phyloP scores from a whole-genome alignment of 495 filamentous ascomycete species.

The Neurospora sp. region DNA sequence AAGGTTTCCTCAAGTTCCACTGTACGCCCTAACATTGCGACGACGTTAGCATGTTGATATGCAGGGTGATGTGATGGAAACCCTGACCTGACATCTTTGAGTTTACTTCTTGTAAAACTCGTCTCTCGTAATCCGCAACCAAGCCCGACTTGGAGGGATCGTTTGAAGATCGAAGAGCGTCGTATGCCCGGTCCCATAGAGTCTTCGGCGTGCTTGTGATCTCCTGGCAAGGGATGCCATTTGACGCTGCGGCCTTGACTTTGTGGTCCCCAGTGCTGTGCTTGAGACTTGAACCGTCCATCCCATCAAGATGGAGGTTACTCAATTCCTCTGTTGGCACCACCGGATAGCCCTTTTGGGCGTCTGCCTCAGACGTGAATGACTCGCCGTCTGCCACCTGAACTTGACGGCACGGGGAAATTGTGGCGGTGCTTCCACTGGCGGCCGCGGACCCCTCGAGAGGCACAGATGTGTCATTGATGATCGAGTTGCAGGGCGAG shows the following conservation, averaged over 20 bases:
- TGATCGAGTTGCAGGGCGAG: neutral
- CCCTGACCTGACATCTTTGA: neutral
- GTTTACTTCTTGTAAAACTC: neutral
- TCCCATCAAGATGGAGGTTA: neutral
- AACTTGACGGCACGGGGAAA: neutral
- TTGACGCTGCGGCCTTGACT: neutral
- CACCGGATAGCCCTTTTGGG: neutral
- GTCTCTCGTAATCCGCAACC: neutral
- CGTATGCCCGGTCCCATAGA: neutral
- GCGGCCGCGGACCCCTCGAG: neutral
- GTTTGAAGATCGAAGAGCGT: neutral
- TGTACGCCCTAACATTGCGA: neutral
- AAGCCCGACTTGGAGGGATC: neutral
- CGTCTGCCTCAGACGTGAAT: neutral
- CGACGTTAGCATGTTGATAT: neutral
- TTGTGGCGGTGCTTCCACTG: neutral
- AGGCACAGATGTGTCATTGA: neutral
- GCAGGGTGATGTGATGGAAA: rapidly evolving
- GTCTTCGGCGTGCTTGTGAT: neutral
- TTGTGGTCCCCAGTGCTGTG: too few relatives aligned
- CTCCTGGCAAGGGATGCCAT: neutral
- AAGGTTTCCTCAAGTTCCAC: neutral
- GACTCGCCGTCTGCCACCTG: neutral
- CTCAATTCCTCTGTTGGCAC: neutral
- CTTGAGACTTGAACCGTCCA: neutral